Evolutionary conservation across 2,329 filamentous ascomycete genomes (phyloP).

Genomic region (Alternaria panax): DNA sequence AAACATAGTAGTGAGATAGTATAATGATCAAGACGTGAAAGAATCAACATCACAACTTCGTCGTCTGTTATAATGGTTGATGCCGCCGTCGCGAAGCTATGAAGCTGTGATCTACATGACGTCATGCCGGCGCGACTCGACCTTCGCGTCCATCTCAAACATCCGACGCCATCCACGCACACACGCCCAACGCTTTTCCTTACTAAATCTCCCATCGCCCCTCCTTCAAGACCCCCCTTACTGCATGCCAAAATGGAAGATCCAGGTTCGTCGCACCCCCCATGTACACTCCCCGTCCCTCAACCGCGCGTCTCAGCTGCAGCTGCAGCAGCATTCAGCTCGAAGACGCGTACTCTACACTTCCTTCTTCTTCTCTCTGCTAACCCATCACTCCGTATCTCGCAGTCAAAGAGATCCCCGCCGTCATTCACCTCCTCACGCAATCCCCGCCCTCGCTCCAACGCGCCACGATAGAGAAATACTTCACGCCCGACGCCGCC

Average conservation of each 20-base stretch:
- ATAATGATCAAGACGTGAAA: not conserved
- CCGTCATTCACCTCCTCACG: conserved; percentile 72
- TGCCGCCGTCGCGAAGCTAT: not conserved
- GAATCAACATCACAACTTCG: not conserved
- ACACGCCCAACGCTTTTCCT: not conserved
- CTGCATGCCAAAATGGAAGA: conserved; percentile 28
- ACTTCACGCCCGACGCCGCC: conserved; percentile 74
- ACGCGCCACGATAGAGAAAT: conserved; percentile 69
- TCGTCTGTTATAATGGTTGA: not conserved
- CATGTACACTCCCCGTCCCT: not conserved
- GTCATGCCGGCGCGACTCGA: conserved; percentile 15
- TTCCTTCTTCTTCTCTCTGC: no score
- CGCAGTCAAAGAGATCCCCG: conserved; percentile 66
- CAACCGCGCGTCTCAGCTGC: not conserved
- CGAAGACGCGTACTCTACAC: no score
- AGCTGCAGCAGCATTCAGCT: no score
- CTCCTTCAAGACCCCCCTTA: not conserved
- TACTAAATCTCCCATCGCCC: not conserved
- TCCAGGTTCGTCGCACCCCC: conserved; percentile 13
- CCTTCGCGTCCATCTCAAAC: conserved; percentile 19
- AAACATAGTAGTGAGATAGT: not conserved
- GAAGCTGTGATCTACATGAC: conserved; percentile 7
- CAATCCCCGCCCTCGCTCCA: conserved; percentile 73
- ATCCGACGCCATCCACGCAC: not conserved
- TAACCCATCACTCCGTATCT: no score